Base-by-base conservation (phyloP, 2,329 filamentous ascomycete genomes). In the Rhynchosporium agropyri region DNA sequence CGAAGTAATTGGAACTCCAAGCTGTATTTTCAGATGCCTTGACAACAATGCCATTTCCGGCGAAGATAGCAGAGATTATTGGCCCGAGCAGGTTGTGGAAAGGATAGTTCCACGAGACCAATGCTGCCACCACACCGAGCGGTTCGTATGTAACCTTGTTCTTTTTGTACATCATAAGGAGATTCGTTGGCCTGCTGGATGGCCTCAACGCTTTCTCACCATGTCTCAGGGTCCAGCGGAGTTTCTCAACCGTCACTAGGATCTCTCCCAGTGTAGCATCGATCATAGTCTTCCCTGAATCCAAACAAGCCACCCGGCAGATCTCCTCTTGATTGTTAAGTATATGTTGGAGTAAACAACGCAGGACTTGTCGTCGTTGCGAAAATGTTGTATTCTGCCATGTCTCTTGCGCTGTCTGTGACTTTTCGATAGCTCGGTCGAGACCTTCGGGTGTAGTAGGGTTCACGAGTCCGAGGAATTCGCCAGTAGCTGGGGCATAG, bases 91-190 rank as follows among this genome's bases (percentile, higher is more conserved):
- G 82, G 77, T 99, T 99, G 79, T 99, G 95, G 77, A 98, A 96
- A 50, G 91, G 88, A 75, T 92, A 98, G 79, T 99, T 99, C 95
- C 95, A 99, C 74, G 90, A 95, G 49, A 99, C 92, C 58, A 94
- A 89, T 20, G 95, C 94, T 10, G 92, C 89, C 5, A 99, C 91
- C 42, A 99, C 92, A 15, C 95, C 95, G 26, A 98, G 80, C 13
- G 95, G 94, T 77, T 99, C 93, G 76, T 96, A 99, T 56, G 84
- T 80, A 33, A 99, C 92, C 66, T 88, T 89, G 74, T 97, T 97
- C 75, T 85, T 87, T 83, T 99, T 99, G 79, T 98, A 97, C 78
- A 88, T 85, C 92, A 99, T 96, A 67, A 99, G 83, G 51, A 97
- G 81, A 76, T 96, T 97, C 0, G 92, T 96, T 4, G 93, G 92